Evolutionary conservation across 257 asterid genomes (phyloP).

Genomic region (Solanum pinnatisectum): DNA sequence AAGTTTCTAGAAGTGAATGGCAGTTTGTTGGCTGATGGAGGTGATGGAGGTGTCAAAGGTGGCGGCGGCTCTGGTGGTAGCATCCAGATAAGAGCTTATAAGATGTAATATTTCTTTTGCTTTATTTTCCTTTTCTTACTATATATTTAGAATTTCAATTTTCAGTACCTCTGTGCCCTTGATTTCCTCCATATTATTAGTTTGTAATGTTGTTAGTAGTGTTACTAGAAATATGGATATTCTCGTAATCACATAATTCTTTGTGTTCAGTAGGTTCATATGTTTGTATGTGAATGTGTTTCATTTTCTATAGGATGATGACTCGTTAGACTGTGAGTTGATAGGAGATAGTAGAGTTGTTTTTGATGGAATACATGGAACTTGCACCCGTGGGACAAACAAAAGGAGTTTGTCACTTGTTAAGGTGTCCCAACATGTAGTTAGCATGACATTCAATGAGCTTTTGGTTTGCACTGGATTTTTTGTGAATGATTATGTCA

Average conservation of each 20-base stretch:
- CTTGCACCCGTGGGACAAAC: not conserved
- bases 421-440: not conserved
- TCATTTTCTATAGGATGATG: not conserved
- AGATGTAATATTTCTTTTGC: slow-evolving; percentile 45
- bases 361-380: not conserved
- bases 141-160: not conserved
- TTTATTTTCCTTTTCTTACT: not conserved
- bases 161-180: not conserved
- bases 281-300: not conserved
- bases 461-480: not conserved
- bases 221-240: not conserved
- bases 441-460: not conserved
- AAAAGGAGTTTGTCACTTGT: not conserved
- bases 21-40: slow-evolving; percentile 81
- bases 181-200: not conserved
- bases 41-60: slow-evolving; percentile 75
- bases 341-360: not conserved
- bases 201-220: not conserved
- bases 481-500: not conserved
- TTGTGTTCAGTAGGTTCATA: not conserved
- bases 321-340: not conserved
- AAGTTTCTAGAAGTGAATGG: slow-evolving; percentile 78
- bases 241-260: not conserved
- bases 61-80: slow-evolving; percentile 99
- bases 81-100: slow-evolving; percentile 64